Percentiles rank a stretch among this genome's conserved stretches.
Conservation (phyloP, 805 yeast species). For the Yamadazyma insecticola region DNA sequence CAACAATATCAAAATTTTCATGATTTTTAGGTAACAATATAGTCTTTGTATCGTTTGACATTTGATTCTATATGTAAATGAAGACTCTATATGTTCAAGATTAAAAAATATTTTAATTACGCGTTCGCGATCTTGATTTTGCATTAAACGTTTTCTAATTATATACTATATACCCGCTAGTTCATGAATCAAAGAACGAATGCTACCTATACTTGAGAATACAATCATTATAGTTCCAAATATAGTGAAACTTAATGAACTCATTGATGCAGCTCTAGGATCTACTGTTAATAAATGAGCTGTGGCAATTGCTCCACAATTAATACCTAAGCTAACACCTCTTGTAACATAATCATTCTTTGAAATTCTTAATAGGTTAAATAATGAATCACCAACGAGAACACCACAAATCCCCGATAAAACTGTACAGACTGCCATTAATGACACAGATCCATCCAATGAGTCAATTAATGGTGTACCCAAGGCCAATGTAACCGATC, state of each 20-base stretch:
- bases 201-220: conserved; percentile 51
- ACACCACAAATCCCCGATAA: conserved; percentile 76
- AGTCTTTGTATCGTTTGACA: conserved; percentile 6
- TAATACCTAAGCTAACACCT: conserved; percentile 72
- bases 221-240: conserved; percentile 74
- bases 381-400: conserved; percentile 51
- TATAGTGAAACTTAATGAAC: conserved; percentile 63
- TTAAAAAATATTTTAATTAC: no score
- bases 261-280: conserved; percentile 78
- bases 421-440: conserved; percentile 77
- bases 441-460: conserved; percentile 61
- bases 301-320: conserved; percentile 81
- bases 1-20: conserved; percentile 3
- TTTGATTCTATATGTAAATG: no score
- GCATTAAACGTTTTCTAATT: background rate
- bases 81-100: no score
- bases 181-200: conserved; percentile 17
- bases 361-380: conserved; percentile 48
- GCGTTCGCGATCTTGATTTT: background rate
- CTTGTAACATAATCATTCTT: conserved; percentile 67
- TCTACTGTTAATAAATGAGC: conserved; percentile 66
- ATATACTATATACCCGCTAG: conserved; percentile 9
- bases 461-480: conserved; percentile 72
- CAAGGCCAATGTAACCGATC: conserved; percentile 74
- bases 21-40: conserved; percentile 9